These are phyloP conservation scores for Colletotrichum tropicale DNA, from an alignment of 2,329 filamentous ascomycete species.

Conservation along the genomic window DNA sequence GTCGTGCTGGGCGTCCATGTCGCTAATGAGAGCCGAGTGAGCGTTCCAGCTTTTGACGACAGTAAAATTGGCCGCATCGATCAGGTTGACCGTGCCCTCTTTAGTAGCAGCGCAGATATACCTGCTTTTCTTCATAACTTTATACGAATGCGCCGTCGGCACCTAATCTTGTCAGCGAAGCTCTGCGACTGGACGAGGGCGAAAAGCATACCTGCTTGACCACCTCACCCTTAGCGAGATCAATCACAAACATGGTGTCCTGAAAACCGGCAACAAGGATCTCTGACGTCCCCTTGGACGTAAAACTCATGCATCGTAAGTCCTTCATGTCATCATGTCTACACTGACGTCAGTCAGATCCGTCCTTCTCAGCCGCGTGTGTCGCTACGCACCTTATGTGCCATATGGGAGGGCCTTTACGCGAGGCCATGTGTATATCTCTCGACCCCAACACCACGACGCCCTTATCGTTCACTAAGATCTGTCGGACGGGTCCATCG, in stretches of 20 bases:
- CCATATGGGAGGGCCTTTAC: slow-evolving; percentile 86
- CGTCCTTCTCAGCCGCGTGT: neutral
- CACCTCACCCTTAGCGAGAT: slow-evolving; percentile 73
- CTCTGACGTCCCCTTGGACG: slow-evolving; percentile 80
- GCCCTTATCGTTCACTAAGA: slow-evolving; percentile 90
- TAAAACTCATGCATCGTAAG: slow-evolving; percentile 93
- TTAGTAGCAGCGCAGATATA: slow-evolving; percentile 92
- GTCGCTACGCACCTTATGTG: slow-evolving; percentile 70
- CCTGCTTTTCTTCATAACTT: slow-evolving; percentile 87
- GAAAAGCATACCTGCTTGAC: slow-evolving; percentile 61
- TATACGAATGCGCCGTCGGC: slow-evolving; percentile 78
- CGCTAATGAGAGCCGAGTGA: slow-evolving; percentile 86
- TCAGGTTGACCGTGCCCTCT: slow-evolving; percentile 80
- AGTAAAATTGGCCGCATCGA: slow-evolving; percentile 79
- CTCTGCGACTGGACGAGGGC: neutral
- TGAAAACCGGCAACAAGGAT: slow-evolving; percentile 90
- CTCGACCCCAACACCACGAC: slow-evolving; percentile 83
- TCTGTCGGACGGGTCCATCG: slow-evolving; percentile 83
- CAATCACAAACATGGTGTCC: slow-evolving; percentile 80
- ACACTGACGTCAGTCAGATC: neutral
- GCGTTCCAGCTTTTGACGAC: slow-evolving; percentile 90
- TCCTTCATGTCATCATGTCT: slow-evolving; percentile 82
- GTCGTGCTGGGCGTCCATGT: slow-evolving; percentile 97
- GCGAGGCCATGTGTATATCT: slow-evolving; percentile 86
- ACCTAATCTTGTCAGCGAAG: slow-evolving; percentile 54